These are phyloP conservation scores for Mentha longifolia DNA, from an alignment of 257 asterid species.

Conservation along the genomic window DNA sequence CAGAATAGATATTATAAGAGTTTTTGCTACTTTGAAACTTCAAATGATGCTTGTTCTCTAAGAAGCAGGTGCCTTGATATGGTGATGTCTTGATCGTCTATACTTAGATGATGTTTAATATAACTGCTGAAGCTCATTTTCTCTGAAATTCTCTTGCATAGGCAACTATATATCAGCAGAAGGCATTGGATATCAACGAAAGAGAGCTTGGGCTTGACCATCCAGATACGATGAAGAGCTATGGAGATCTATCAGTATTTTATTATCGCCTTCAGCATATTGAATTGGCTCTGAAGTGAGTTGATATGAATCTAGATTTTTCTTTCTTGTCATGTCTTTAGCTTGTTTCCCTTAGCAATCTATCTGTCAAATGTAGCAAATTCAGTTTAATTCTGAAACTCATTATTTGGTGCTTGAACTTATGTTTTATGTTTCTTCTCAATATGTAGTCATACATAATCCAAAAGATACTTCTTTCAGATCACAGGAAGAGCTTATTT, in stretches of 20 bases:
- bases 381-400: constrained; percentile 16
- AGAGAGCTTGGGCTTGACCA: constrained; percentile 99
- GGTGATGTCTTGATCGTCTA: constrained; percentile 22
- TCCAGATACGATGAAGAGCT: constrained; percentile 99
- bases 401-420: constrained; percentile 5
- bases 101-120: constrained; percentile 3
- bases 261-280: constrained; percentile 98
- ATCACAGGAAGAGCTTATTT: background rate
- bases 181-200: constrained; percentile 97
- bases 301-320: constrained; percentile 35
- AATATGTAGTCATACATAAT: background rate
- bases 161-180: constrained; percentile 98
- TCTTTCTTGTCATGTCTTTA: constrained; percentile 6
- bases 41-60: constrained; percentile 17
- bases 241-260: constrained; percentile 97
- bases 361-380: constrained; percentile 2
- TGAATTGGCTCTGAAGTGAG: constrained; percentile 95
- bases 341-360: constrained; percentile 20
- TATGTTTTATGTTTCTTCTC: constrained; percentile 14
- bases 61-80: constrained; percentile 14
- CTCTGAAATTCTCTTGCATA: constrained; percentile 40
- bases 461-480: background rate
- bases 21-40: constrained; percentile 15
- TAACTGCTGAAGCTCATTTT: constrained; percentile 25
- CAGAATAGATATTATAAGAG: constrained; percentile 7